Evolutionary conservation across 2,329 filamentous ascomycete species (phyloP), one percentile per base, ranked within the genome.

Genomic region (Diplodia scrobiculata): DNA sequence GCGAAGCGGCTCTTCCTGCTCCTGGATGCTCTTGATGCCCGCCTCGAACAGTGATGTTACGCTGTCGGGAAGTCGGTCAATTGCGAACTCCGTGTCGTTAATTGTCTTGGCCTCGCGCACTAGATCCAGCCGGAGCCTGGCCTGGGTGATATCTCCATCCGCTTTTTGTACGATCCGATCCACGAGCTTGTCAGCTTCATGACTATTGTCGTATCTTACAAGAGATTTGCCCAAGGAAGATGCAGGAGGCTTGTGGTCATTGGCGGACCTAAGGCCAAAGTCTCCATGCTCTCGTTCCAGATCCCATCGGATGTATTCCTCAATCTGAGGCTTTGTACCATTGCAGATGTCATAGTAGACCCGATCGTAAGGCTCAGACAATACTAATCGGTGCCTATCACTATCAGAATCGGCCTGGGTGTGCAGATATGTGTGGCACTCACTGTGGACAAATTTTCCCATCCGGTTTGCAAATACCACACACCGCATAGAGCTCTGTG

Each of bases 401-500:
- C 14, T 6, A n/a, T 41, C 5, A 41, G 38, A 41, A 41, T 17
- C 17, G 1, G 5, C 11, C 14, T 41, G 0, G 1, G 7, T 17
- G 0, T 41, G 17, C 38, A 41, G 38, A 14, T 7, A 7, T 41
- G 38, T 6, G 17, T 17, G 17, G 7, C 4, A 41, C 38, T 7
- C 17, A 41, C 38, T n/a, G 5, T 17, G 38, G 38, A 7, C 38
- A 41, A 7, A 41, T 17, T 17, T n/a, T 7, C 7, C 14, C 38
- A 2, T 41, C 38, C 1, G 7, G 5, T 7, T 41, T 41, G 38
- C 38, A 41, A 7, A 5, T 7, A 2, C 1, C 38, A 41, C 38
- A 41, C 5, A 41, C 5, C 0, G 1, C 2, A 2, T n/a, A 41
- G 4, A 2, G 1, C 17, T 17, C 17, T 2, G 17, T 1, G 17